Evolutionary conservation across 1,284 basidiomycete genomes (phyloP).

Genomic region (Ceratobasidium sp.): DNA sequence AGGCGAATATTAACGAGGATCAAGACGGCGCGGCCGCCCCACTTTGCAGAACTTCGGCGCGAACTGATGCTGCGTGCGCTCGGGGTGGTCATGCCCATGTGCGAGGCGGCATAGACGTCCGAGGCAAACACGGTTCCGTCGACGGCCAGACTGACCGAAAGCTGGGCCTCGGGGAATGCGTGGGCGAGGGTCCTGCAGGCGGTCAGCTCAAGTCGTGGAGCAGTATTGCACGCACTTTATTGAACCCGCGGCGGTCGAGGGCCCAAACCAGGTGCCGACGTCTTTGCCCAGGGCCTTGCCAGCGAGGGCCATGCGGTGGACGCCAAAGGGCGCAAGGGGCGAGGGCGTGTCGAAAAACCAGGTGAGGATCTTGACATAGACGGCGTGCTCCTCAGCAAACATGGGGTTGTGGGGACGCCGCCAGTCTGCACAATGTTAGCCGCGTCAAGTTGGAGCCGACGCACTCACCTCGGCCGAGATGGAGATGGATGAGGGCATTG

Average conservation of each 20-base stretch:
- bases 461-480: conserved; percentile 82
- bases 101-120: conserved; percentile 84
- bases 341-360: conserved; percentile 96
- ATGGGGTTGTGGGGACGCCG: conserved; percentile 67
- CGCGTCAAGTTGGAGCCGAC: conserved; percentile 22
- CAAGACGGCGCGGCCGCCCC: conserved; percentile 87
- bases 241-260: conserved; percentile 94
- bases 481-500: conserved; percentile 82
- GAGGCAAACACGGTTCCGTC: conserved; percentile 87
- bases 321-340: conserved; percentile 89
- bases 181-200: conserved; percentile 71
- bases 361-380: conserved; percentile 86
- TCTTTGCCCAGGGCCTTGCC: conserved; percentile 95
- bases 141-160: conserved; percentile 82
- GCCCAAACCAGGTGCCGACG: conserved; percentile 98
- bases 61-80: conserved; percentile 38
- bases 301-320: conserved; percentile 94
- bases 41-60: conserved; percentile 49
- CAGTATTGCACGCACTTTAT: conserved; percentile 69
- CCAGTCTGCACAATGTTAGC: conserved; percentile 67
- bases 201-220: conserved; percentile 9
- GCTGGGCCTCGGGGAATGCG: conserved; percentile 78
- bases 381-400: conserved; percentile 56
- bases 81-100: conserved; percentile 48
- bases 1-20: conserved; percentile 87